These are phyloP conservation scores for Cryptococcus sp. DNA, from an alignment of 1,284 basidiomycete genomes.

Conservation along the genomic window DNA sequence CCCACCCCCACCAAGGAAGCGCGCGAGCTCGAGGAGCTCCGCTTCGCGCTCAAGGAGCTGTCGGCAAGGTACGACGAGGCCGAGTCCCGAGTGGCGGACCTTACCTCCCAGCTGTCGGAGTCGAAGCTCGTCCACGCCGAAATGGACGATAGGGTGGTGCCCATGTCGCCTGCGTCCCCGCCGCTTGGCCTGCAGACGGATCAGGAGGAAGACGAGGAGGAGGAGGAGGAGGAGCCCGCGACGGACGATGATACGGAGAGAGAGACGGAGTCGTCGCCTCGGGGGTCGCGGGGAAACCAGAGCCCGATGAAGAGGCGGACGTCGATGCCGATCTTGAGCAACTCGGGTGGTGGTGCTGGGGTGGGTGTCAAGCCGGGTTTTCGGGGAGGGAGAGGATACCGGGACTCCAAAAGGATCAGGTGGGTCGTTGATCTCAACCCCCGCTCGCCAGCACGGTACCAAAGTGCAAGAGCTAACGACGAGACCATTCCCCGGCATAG, in stretches of 20 bases:
- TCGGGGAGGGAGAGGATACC: slow-evolving; percentile 45
- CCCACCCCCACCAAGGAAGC: neutral
- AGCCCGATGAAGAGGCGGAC: slow-evolving; percentile 10
- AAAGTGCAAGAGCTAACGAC: neutral
- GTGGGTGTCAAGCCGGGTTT: slow-evolving; percentile 36
- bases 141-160: slow-evolving; percentile 26
- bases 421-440: too few species aligned
- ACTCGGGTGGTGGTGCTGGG: slow-evolving; percentile 3
- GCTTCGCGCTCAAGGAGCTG: slow-evolving; percentile 72
- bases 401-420: slow-evolving; percentile 30
- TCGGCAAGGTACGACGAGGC: slow-evolving; percentile 73
- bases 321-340: slow-evolving; percentile 18
- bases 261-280: neutral
- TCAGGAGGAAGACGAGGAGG: slow-evolving; percentile 13
- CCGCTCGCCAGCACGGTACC: neutral
- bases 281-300: slow-evolving; percentile 1
- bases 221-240: slow-evolving; percentile 9
- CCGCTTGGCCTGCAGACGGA: slow-evolving; percentile 1
- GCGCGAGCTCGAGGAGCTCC: slow-evolving; percentile 51
- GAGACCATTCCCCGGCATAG: slow-evolving; percentile 11
- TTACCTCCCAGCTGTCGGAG: slow-evolving; percentile 78
- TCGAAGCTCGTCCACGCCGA: slow-evolving; percentile 57
- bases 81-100: slow-evolving; percentile 76
- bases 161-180: slow-evolving; percentile 11
- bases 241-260: neutral